These are phyloP conservation scores for Colletotrichum incanum DNA, from an alignment of 2,329 filamentous ascomycete species.

Conservation along the genomic window DNA sequence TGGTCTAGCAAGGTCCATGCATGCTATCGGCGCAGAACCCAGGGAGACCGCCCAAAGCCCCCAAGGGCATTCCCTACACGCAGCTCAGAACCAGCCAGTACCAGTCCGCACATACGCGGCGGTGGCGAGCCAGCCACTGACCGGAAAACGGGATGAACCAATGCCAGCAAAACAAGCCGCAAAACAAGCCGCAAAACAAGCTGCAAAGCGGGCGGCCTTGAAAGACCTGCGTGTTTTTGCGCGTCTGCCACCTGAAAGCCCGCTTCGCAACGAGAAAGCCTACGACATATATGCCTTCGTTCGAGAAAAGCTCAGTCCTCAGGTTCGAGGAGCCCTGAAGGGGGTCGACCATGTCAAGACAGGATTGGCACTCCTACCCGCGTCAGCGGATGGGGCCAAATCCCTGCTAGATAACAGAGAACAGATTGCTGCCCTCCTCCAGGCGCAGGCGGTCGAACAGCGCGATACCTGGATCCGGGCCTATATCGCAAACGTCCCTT, in stretches of 20 bases:
- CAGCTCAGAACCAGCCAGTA: not conserved
- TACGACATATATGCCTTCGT: not conserved
- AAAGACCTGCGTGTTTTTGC: not conserved
- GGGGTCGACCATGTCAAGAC: constrained; percentile 6
- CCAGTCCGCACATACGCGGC: not conserved
- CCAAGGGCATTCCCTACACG: not conserved
- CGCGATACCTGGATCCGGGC: not conserved
- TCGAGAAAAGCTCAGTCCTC: constrained; percentile 1
- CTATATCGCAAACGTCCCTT: not conserved
- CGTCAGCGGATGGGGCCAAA: not conserved
- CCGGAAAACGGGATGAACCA: not conserved
- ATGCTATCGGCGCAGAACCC: not conserved
- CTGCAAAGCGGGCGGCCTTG: not conserved
- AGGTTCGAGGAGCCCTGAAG: constrained; percentile 5
- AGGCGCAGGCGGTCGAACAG: not conserved
- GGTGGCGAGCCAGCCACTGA: not conserved
- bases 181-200: too few relatives aligned
- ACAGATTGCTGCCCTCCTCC: constrained; percentile 3
- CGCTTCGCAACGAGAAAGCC: constrained; percentile 1
- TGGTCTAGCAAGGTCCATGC: not conserved
- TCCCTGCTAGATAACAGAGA: constrained; percentile 6
- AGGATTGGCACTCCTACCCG: constrained; percentile 18
- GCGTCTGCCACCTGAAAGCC: constrained; percentile 1
- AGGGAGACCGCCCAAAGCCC: not conserved
- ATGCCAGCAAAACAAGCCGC: not conserved